Conservation (phyloP, 805 yeast genomes). For the Barnettozyma pratensis region DNA sequence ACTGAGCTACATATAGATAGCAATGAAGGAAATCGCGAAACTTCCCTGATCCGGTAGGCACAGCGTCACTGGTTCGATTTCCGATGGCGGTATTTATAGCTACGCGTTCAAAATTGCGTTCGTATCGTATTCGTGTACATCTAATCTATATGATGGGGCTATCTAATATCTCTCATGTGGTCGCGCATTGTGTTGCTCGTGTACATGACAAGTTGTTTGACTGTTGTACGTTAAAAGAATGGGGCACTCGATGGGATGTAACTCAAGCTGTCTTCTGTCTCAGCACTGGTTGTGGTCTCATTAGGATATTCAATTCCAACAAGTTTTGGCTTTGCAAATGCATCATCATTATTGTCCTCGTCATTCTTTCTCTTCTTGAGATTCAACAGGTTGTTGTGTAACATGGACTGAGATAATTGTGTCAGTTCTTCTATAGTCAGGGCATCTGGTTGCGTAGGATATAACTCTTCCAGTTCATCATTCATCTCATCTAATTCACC, state of each 20-base stretch:
- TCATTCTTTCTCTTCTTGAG: not conserved
- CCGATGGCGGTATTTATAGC: too few relatives aligned
- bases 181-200: too few relatives aligned
- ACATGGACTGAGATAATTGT: constrained; percentile 10
- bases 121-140: not conserved
- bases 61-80: too few relatives aligned
- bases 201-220: too few relatives aligned
- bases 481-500: constrained; percentile 16
- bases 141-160: not conserved
- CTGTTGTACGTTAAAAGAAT: not conserved
- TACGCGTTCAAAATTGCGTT: not conserved
- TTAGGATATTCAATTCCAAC: not conserved
- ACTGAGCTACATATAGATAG: not conserved
- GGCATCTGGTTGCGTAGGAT: constrained; percentile 25
- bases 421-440: constrained; percentile 15
- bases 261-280: not conserved
- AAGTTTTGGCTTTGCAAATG: not conserved
- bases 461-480: constrained; percentile 24
- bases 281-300: too few relatives aligned
- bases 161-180: too few relatives aligned
- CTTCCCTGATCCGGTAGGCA: not conserved
- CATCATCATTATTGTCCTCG: not conserved
- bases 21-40: not conserved
- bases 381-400: not conserved
- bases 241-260: constrained; percentile 14